Percentiles rank a stretch among this genome's conserved stretches.
Conservation (phyloP, 257 asterid genomes). For the Phtheirospermum japonicum region DNA sequence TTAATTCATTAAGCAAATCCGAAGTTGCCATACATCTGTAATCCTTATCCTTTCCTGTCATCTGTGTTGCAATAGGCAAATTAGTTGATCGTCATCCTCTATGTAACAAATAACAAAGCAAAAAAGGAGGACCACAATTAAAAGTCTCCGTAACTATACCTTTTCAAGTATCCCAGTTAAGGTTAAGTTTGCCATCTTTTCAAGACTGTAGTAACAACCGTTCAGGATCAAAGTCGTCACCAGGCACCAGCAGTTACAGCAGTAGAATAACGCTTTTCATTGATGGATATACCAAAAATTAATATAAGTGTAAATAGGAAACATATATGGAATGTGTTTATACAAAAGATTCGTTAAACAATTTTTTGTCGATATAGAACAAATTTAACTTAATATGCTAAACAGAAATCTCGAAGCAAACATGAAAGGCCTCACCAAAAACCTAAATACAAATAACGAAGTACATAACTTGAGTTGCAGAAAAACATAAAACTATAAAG, state of each 20-base stretch:
- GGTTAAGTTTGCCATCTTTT: conserved; percentile 38
- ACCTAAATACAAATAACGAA: not conserved
- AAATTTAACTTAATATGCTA: not conserved
- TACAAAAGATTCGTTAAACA: too few relatives aligned
- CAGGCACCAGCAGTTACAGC: too few relatives aligned
- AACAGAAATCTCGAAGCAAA: not conserved
- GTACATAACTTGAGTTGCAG: too few relatives aligned
- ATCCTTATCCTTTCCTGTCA: conserved; percentile 99
- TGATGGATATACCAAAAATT: not conserved
- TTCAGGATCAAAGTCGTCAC: too few relatives aligned
- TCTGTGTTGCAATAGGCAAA: conserved; percentile 44
- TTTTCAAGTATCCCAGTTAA: conserved; percentile 68
- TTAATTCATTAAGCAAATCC: conserved; percentile 87
- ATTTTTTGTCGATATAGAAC: not conserved
- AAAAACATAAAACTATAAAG: too few relatives aligned
- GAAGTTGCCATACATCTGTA: conserved; percentile 99
- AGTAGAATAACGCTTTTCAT: conserved; percentile 21
- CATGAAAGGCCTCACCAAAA: too few relatives aligned
- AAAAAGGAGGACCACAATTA: not conserved
- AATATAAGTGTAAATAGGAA: not conserved
- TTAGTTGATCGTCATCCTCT: too few relatives aligned
- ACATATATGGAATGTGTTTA: not conserved
- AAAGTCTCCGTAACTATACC: conserved; percentile 39
- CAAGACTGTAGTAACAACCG: conserved; percentile 18
- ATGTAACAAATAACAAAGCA: not conserved